Evolutionary conservation across 2,329 filamentous ascomycete species (phyloP).

Genomic region (Penicillium sp.): DNA sequence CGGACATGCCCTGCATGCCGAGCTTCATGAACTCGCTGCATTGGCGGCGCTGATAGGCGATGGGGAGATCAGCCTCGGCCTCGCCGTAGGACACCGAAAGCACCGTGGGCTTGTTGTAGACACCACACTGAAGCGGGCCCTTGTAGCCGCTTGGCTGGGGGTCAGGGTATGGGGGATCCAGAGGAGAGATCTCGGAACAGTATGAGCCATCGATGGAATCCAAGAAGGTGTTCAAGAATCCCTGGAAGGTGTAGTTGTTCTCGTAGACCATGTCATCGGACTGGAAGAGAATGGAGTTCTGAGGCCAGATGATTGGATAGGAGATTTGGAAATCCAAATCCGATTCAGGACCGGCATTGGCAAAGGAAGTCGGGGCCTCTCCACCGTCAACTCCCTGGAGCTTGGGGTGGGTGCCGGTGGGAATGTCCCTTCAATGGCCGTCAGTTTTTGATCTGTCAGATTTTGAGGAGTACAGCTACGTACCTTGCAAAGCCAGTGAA

Average conservation of each 20-base stretch:
- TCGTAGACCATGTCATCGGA: constrained; percentile 51
- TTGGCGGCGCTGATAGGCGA: constrained; percentile 46
- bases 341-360: constrained; percentile 45
- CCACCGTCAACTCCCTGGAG: constrained; percentile 51
- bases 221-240: constrained; percentile 56
- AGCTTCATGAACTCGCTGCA: constrained; percentile 57
- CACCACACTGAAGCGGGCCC: constrained; percentile 51
- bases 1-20: constrained; percentile 55
- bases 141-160: constrained; percentile 49
- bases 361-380: constrained; percentile 39
- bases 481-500: constrained; percentile 45
- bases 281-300: constrained; percentile 56
- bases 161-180: constrained; percentile 54
- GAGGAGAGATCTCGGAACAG: constrained; percentile 50
- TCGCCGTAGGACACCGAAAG: constrained; percentile 46
- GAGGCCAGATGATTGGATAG: constrained; percentile 57
- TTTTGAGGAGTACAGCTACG: neutral
- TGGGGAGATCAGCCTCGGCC: constrained; percentile 42
- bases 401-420: constrained; percentile 47
- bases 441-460: neutral
- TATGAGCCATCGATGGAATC: constrained; percentile 58
- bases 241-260: constrained; percentile 44
- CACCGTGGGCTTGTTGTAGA: constrained; percentile 47
- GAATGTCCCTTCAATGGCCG: constrained; percentile 39
- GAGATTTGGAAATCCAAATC: constrained; percentile 56